phyloP scores from a whole-genome alignment of 176 grass and related monocot genomes.

The Chloris gayana region DNA sequence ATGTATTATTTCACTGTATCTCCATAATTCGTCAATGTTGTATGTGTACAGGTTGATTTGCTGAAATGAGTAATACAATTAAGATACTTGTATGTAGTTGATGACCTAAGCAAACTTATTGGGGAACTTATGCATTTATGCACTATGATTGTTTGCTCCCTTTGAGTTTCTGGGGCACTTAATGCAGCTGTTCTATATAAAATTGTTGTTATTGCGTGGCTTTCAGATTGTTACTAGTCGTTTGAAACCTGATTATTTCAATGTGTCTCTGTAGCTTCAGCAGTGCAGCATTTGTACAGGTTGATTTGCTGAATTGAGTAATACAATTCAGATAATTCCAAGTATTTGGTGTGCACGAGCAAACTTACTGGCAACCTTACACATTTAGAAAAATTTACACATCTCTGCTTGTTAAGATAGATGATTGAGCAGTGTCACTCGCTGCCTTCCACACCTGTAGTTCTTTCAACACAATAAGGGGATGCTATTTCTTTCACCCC shows the following conservation, averaged over 20 bases:
- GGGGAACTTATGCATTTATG: not conserved
- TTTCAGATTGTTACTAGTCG: too few species aligned
- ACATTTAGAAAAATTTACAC: not conserved
- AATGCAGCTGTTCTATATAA: not conserved
- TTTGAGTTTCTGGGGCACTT: slow-evolving; percentile 14
- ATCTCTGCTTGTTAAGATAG: slow-evolving; percentile 9
- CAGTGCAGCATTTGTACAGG: too few species aligned
- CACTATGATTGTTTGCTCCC: slow-evolving; percentile 1
- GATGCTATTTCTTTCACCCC: not conserved
- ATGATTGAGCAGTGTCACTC: not conserved
- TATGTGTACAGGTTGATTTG: slow-evolving; percentile 4
- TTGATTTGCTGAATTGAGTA: too few species aligned
- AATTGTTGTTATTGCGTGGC: too few species aligned
- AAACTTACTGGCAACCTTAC: too few species aligned
- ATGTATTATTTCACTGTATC: not conserved
- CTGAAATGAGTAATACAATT: slow-evolving; percentile 1
- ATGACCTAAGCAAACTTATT: slow-evolving; percentile 13
- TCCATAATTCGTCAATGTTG: not conserved
- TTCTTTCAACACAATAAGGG: not conserved
- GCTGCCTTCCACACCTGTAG: not conserved
- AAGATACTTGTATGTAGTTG: slow-evolving; percentile 16
- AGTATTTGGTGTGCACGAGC: too few species aligned
- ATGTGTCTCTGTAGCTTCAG: too few species aligned
- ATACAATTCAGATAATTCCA: too few species aligned
- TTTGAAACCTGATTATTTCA: too few species aligned